phyloP scores from a whole-genome alignment of 352 stramenopile genomes.

The Pythium dissotocum region DNA sequence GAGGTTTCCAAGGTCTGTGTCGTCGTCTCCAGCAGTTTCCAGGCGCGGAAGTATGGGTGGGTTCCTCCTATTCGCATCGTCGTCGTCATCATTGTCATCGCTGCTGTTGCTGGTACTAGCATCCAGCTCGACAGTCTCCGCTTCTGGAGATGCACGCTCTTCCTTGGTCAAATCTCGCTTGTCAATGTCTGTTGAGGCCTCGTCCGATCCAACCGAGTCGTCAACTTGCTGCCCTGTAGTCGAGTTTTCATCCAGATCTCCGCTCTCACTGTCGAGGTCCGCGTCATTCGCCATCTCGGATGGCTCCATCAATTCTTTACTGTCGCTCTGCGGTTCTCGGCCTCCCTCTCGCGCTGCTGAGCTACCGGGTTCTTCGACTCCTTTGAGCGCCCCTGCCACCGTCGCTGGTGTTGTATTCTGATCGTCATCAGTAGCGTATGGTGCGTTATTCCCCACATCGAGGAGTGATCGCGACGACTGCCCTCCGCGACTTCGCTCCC shows the following conservation, averaged over 20 bases:
- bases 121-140: not conserved
- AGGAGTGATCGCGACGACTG: not conserved
- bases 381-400: not conserved
- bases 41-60: not conserved
- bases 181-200: not conserved
- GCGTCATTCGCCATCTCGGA: not conserved
- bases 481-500: not conserved
- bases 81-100: not conserved
- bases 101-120: not conserved
- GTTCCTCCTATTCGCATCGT: not conserved
- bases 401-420: not conserved
- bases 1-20: not conserved
- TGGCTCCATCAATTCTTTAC: not conserved
- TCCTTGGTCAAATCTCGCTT: not conserved
- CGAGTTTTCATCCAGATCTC: not conserved
- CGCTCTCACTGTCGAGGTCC: not conserved
- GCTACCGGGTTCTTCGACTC: not conserved
- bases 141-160: not conserved
- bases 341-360: not conserved
- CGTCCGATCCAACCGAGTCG: not conserved
- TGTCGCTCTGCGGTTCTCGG: not conserved
- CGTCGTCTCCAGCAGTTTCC: constrained; percentile 10
- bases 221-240: not conserved
- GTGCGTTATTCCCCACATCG: not conserved
- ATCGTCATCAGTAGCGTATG: not conserved